Evolutionary conservation across 208 protist species (phyloP).

Genomic region (Crithidia fasciculata): DNA sequence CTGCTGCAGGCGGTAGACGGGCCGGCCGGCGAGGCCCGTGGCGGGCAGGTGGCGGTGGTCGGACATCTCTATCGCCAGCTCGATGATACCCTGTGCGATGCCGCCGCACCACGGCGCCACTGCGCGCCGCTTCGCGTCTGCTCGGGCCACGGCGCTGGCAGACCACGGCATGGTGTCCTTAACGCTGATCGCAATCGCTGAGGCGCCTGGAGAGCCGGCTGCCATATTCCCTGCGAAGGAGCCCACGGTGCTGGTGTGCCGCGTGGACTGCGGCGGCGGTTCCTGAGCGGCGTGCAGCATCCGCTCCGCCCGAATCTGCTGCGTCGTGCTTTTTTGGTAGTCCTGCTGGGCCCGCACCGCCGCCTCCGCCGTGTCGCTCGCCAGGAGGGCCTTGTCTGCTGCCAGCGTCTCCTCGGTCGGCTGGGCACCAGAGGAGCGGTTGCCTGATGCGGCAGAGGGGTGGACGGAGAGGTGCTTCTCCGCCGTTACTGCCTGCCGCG

Average conservation of each 20-base stretch:
- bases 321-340: not conserved
- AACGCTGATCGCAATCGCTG: not conserved
- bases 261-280: not conserved
- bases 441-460: not conserved
- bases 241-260: not conserved
- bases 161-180: constrained; percentile 3
- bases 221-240: not conserved
- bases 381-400: constrained; percentile 34
- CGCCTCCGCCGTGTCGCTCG: constrained; percentile 18
- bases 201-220: not conserved
- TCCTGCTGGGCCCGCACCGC: constrained; percentile 14
- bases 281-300: constrained; percentile 38
- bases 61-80: constrained; percentile 74
- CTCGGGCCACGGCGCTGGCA: constrained; percentile 3
- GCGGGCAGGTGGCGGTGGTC: constrained; percentile 67
- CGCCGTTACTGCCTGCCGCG: constrained; percentile 51
- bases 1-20: constrained; percentile 58
- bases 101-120: constrained; percentile 41
- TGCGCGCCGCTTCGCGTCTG: constrained; percentile 12
- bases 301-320: constrained; percentile 29
- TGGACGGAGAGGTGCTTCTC: constrained; percentile 39
- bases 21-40: constrained; percentile 34
- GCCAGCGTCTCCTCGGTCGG: constrained; percentile 24
- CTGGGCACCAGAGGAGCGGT: not conserved
- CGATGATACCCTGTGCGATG: constrained; percentile 55